These are phyloP conservation scores for Leptographium flavum DNA, from an alignment of 2,329 filamentous ascomycete genomes.

Conservation along the genomic window DNA sequence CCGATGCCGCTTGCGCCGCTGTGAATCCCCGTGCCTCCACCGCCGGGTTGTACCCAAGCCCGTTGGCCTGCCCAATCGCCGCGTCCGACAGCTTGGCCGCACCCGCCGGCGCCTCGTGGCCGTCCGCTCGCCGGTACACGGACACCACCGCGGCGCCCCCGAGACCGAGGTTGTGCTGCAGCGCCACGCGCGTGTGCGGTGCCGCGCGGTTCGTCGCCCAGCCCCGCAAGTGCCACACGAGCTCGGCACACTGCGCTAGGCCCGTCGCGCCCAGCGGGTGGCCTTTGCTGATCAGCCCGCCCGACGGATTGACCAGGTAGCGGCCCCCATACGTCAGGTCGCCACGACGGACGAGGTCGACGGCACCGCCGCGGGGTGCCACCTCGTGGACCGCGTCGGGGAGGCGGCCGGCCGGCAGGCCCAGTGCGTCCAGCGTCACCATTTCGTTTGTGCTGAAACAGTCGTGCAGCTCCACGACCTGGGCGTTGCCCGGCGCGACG, in stretches of 20 bases:
- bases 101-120: conserved; percentile 36
- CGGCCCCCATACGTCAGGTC: conserved; percentile 85
- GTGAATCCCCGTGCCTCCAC: conserved; percentile 84
- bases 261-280: conserved; percentile 89
- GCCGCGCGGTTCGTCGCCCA: conserved; percentile 86
- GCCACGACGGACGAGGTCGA: conserved; percentile 74
- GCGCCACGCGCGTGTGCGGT: conserved; percentile 51
- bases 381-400: conserved; percentile 48
- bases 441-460: conserved; percentile 96
- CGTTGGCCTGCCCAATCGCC: conserved; percentile 49
- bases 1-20: conserved; percentile 52
- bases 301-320: conserved; percentile 82
- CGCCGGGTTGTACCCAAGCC: conserved; percentile 82
- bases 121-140: conserved; percentile 76
- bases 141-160: conserved; percentile 85
- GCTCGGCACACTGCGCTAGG: conserved; percentile 87
- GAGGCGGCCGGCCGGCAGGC: conserved; percentile 49
- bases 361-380: conserved; percentile 64
- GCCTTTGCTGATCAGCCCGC: conserved; percentile 89
- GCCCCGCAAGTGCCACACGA: conserved; percentile 88
- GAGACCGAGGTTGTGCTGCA: conserved; percentile 89
- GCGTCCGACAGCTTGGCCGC: conserved; percentile 37
- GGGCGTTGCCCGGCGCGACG: conserved; percentile 52
- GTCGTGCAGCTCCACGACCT: conserved; percentile 87
- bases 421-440: conserved; percentile 76